Evolutionary conservation across 2,329 filamentous ascomycete species (phyloP), one percentile per base, ranked within the genome.

Genomic region (Trichophyton verrucosum): DNA sequence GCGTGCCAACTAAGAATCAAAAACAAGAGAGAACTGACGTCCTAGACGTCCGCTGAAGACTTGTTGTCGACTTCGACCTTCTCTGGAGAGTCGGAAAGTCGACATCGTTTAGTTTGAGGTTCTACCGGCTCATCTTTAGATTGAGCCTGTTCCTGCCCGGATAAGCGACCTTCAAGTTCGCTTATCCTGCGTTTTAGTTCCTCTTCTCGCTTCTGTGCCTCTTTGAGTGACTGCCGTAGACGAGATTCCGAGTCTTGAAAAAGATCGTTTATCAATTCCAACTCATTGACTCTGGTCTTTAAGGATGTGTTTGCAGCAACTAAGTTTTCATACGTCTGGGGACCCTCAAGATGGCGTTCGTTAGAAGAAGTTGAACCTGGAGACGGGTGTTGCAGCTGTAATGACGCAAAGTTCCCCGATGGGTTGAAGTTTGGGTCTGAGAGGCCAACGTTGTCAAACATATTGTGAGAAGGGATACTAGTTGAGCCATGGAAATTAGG

Each of bases 201-300:
- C 62, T 90, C 88, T 73, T 95, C 91, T 40, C 89, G 82, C 58
- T 84, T 82, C 67, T 91, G 86, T 55, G 86, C 85, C 58, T 92
- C 88, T 36, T 95, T 88, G 1, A 91, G 79, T 65, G 87, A 85
- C 38, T 80, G 77, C 62, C 81, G 80, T 55, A 88, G 72, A 62
- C 76, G 78, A 51, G 75, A 74, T 67, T 82, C 80, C 36, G 80
- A 80, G 65, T 82, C 80, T 58, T 86, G 81, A 73, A 90, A 91
- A 51, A 91, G 78, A 70, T 88, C 87, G 68, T 91, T 96, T 78
- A 99, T 96, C 59, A 99, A 83, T 72, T 99, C 94, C 24, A 99
- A 81, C 73, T 99, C 94, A 67, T 87, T 94, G 38, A 99, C 92
- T 47, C 94, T 86, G 0, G 94, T 99, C 76, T 95, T 95, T n/a